Percentiles rank a stretch among this genome's conserved stretches.
Conservation (phyloP, 75 land plant species). For the Isoetes taiwanensis region DNA sequence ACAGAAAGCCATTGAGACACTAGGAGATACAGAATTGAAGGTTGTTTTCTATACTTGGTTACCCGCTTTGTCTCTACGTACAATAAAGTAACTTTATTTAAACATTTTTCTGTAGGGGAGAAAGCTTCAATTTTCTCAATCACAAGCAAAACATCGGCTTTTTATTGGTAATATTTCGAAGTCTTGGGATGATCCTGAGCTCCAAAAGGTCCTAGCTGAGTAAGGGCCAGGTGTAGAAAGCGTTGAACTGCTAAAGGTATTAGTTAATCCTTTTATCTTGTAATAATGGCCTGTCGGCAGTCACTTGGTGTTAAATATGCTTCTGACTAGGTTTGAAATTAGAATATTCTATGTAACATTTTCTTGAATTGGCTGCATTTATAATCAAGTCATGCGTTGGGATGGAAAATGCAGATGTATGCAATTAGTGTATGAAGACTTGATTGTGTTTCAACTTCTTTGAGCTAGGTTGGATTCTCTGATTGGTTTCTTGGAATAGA, state of each 20-base stretch:
- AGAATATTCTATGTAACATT: no score
- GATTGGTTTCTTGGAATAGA: no score
- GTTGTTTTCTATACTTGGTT: constrained; percentile 16
- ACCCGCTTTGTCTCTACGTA: neutral
- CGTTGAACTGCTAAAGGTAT: constrained; percentile 74
- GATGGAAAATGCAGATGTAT: no score
- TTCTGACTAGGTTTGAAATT: no score
- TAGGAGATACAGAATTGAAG: constrained; percentile 69
- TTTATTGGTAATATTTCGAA: constrained; percentile 92
- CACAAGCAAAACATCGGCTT: constrained; percentile 71
- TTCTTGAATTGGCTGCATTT: no score
- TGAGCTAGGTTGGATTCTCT: no score
- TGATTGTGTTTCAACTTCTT: no score
- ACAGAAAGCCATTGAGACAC: constrained; percentile 71
- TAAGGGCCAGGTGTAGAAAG: constrained; percentile 75
- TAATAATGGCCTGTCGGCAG: no score
- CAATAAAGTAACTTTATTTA: neutral
- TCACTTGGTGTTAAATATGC: no score
- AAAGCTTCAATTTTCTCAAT: constrained; percentile 56
- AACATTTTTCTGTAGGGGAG: constrained; percentile 40
- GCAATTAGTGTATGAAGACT: no score
- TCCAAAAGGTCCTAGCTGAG: constrained; percentile 52
- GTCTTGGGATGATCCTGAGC: constrained; percentile 71
- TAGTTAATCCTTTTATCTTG: neutral
- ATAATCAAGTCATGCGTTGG: no score